Evolutionary conservation across 371 early-diverging fungal genomes (phyloP).

Genomic region (Apophysomyces variabilis): DNA sequence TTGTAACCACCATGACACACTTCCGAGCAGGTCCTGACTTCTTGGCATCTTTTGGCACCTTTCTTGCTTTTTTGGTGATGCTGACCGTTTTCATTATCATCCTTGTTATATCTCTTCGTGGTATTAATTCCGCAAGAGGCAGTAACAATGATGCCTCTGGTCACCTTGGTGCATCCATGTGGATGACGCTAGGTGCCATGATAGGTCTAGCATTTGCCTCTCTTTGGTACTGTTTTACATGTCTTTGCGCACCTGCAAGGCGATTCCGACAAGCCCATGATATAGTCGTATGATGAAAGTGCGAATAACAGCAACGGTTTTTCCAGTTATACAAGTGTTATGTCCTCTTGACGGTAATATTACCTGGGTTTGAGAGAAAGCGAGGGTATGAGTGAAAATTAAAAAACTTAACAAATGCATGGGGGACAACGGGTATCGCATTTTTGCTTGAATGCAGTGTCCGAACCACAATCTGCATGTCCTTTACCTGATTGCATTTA

Average conservation of each 20-base stretch:
- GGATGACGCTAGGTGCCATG: constrained; percentile 40
- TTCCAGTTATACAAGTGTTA: too few relatives aligned
- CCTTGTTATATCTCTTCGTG: constrained; percentile 36
- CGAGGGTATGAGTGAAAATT: too few relatives aligned
- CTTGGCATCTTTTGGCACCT: constrained; percentile 31
- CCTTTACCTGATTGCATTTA: too few relatives aligned
- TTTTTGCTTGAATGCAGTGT: too few relatives aligned
- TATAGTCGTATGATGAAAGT: background rate
- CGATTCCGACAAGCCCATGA: constrained; percentile 16
- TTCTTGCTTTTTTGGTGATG: constrained; percentile 35
- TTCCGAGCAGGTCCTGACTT: constrained; percentile 29
- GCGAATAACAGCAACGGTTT: too few relatives aligned
- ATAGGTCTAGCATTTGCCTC: constrained; percentile 30
- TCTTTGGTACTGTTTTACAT: constrained; percentile 33
- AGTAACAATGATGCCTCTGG: constrained; percentile 26
- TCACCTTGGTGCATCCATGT: constrained; percentile 34
- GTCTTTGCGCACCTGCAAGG: constrained; percentile 26
- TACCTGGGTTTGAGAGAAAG: too few relatives aligned
- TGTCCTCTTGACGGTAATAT: too few relatives aligned
- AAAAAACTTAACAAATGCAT: too few relatives aligned
- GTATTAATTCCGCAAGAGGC: constrained; percentile 35
- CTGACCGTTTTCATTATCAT: constrained; percentile 32
- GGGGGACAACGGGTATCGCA: too few relatives aligned
- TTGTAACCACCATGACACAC: constrained; percentile 25
- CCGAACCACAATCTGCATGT: too few relatives aligned